A percentile compares a stretch with the other conserved stretches of the same genome.
Conservation (phyloP, 352 stramenopile species). For the Pythium dissimile region DNA sequence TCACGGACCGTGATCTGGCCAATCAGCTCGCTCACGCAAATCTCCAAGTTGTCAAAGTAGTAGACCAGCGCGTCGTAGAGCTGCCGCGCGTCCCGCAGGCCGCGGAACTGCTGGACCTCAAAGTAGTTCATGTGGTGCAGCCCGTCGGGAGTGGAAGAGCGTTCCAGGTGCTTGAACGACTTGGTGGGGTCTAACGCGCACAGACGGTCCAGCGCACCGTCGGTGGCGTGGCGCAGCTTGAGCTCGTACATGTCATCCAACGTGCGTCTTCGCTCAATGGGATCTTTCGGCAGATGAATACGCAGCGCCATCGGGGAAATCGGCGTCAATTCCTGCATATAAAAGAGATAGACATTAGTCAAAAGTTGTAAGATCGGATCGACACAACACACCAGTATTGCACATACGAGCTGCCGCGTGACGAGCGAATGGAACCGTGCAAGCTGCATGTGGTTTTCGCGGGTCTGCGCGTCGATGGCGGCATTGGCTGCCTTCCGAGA, state of each 20-base stretch:
- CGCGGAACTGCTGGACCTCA: constrained; percentile 40
- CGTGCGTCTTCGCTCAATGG: background rate
- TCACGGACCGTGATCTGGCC: constrained; percentile 38
- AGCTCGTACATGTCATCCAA: constrained; percentile 4
- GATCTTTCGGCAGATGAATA: constrained; percentile 11
- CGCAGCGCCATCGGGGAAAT: constrained; percentile 1
- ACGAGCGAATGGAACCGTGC: no score
- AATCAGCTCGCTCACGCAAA: constrained; percentile 34
- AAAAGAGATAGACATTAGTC: background rate
- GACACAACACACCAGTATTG: no score
- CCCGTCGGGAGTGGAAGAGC: background rate
- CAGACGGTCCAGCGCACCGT: constrained; percentile 2
- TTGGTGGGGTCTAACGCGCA: background rate
- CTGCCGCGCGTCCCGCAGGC: constrained; percentile 21
- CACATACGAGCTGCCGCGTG: no score
- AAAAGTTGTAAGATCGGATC: background rate
- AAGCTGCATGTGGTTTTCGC: no score
- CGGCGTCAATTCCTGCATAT: constrained; percentile 6
- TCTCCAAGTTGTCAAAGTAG: constrained; percentile 38
- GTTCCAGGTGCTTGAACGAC: constrained; percentile 15
- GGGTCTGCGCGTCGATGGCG: no score
- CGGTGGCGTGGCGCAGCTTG: constrained; percentile 7
- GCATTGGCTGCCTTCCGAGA: no score
- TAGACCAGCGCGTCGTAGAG: constrained; percentile 31
- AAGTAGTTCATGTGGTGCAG: constrained; percentile 13